Conservation (phyloP, 345 rosid genomes). For the Syzygium jambos region DNA sequence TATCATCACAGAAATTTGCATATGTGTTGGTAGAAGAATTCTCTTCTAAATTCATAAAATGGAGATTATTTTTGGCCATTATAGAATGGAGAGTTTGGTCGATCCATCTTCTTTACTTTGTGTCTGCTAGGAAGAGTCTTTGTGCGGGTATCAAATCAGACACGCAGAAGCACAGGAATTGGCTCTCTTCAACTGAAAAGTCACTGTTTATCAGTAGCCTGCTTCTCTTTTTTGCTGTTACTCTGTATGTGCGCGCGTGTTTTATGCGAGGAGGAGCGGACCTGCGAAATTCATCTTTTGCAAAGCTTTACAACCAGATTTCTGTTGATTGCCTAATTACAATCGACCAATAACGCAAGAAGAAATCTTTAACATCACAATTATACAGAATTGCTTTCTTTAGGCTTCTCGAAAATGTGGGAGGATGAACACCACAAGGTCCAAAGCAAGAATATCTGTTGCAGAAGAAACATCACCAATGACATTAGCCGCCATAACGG, state of each 20-base stretch:
- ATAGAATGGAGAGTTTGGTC: background rate
- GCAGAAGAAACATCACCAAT: background rate
- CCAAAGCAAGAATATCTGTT: background rate
- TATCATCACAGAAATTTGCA: background rate
- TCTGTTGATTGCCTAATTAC: background rate
- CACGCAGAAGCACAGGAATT: background rate
- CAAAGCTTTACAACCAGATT: background rate
- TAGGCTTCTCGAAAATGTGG: background rate
- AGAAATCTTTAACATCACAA: background rate
- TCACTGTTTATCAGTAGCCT: background rate
- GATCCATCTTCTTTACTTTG: background rate
- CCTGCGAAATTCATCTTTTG: background rate
- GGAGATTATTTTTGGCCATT: background rate
- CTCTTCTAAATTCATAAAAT: background rate
- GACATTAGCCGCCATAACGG: constrained; percentile 70
- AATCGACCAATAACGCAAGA: background rate
- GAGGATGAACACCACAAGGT: background rate
- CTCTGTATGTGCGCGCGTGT: background rate
- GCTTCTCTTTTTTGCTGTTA: background rate
- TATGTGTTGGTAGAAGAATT: background rate
- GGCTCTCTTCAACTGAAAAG: background rate
- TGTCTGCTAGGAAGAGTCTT: background rate
- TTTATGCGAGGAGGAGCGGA: background rate
- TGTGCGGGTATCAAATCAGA: rapidly evolving
- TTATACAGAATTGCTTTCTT: background rate